Evolutionary conservation across 176 grass and related monocot species (phyloP).

Genomic region (Aegilops sharonensis): DNA sequence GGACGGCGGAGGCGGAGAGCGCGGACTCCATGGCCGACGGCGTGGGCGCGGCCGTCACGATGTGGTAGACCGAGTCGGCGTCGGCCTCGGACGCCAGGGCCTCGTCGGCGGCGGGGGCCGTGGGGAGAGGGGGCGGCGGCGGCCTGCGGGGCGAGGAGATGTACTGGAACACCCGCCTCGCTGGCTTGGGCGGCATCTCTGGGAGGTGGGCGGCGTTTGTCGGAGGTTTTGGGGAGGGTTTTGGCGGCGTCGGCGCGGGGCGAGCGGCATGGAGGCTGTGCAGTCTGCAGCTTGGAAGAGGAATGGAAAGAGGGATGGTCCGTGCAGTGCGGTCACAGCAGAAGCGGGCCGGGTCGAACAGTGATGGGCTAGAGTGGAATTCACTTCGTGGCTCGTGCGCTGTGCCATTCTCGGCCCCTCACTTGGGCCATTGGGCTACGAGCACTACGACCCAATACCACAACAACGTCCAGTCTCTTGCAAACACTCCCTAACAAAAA

Average conservation of each 20-base stretch:
- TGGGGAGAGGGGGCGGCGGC: neutral
- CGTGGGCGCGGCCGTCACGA: conserved; percentile 57
- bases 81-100: conserved; percentile 23
- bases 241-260: conserved; percentile 29
- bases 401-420: neutral
- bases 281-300: neutral
- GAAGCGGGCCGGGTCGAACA: neutral
- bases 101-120: neutral
- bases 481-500: too few species aligned
- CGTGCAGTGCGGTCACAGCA: too few species aligned
- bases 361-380: neutral
- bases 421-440: neutral
- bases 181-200: conserved; percentile 32
- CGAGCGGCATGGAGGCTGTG: neutral
- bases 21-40: conserved; percentile 46
- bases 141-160: conserved; percentile 12
- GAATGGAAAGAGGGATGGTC: neutral
- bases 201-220: neutral
- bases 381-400: neutral
- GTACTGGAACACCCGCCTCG: conserved; percentile 29
- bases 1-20: conserved; percentile 39
- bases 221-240: neutral
- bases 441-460: too few species aligned
- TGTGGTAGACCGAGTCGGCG: conserved; percentile 46
- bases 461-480: too few species aligned